These are phyloP conservation scores for Erodium trifolium DNA, from an alignment of 441 rosid genomes.

Conservation along the genomic window DNA sequence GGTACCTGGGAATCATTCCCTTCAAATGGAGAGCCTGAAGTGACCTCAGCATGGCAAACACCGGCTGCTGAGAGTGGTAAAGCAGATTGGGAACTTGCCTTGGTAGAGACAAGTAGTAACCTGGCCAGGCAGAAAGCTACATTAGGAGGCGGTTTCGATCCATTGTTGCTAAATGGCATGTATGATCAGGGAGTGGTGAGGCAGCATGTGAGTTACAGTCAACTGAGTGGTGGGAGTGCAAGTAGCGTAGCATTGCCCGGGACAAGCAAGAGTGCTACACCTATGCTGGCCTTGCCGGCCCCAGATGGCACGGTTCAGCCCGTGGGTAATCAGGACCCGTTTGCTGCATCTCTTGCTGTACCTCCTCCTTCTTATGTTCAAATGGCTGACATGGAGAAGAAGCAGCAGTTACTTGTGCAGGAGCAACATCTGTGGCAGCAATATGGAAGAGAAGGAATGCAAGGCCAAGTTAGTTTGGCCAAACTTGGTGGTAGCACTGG, in stretches of 20 bases:
- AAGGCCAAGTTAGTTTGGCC: conserved; percentile 77
- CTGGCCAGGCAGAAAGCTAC: conserved; percentile 70
- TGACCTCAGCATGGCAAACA: conserved; percentile 95
- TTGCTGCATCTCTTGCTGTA: conserved; percentile 69
- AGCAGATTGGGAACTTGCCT: conserved; percentile 92
- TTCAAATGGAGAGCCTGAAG: conserved; percentile 49
- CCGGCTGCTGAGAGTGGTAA: conserved; percentile 82
- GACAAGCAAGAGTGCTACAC: conserved; percentile 45
- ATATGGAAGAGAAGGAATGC: conserved; percentile 74
- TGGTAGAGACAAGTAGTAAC: conserved; percentile 80
- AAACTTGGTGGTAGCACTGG: conserved; percentile 43
- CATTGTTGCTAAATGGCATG: conserved; percentile 76
- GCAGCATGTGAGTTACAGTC: conserved; percentile 68
- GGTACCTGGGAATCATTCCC: conserved; percentile 92
- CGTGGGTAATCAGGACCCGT: conserved; percentile 72
- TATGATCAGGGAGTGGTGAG: conserved; percentile 89
- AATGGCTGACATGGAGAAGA: conserved; percentile 92
- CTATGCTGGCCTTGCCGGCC: conserved; percentile 86
- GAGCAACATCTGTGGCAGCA: conserved; percentile 89
- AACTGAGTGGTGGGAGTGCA: conserved; percentile 76
- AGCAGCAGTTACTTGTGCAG: conserved; percentile 67
- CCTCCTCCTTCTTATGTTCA: conserved; percentile 95
- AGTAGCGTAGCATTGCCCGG: conserved; percentile 83
- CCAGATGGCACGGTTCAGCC: conserved; percentile 85
- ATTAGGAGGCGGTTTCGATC: conserved; percentile 87